Evolutionary conservation across 345 rosid genomes (phyloP), one percentile per base, ranked within the genome.

Genomic region (Camelina neglecta): DNA sequence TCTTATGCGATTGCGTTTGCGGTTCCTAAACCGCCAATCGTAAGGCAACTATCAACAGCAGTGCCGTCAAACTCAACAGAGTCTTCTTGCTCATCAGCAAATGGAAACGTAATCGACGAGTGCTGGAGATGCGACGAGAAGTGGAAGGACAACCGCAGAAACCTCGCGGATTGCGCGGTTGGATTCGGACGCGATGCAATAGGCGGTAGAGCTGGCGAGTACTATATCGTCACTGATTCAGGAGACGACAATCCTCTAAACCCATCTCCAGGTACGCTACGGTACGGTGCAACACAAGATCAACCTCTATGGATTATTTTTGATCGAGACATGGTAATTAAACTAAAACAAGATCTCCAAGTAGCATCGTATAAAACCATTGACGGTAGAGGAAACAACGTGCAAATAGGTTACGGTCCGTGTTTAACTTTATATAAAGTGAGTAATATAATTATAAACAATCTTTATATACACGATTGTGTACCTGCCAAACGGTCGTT

Each of bases 291-390:
- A 11, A 67, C 82, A 72, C 87, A 69, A 65, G 84, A 81, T 9
- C 85, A 83, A 49, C 92, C 94, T 62, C 80, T 86, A 49, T 89
- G 94, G 92, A 87, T 89, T 72, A 81, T 87, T 23, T 89, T 89
- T 57, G 82, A 83, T 35, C 67, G 48, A 9, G 95, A 87, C 73
- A 89, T 87, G 95, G 86, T 84, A 47, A 84, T 87, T 74, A 73
- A 53, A 29, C 83, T 87, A 10, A 79, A 84, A 63, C 81, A 83
- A 67, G 92, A 89, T 62, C 79, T 89, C 0, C 75, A 80, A 21
- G 63, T 89, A 62, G 81, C 78, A 24, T 85, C 90, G 0, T 81
- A 75, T 80, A 89, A 89, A 83, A 89, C 90, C 33, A 86, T 87
- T 1, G 95, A 87, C 49, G 95, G 95, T 11, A 78, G 92, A 73